Conservation (phyloP, 441 rosid genomes). For the Viola pubescens region DNA sequence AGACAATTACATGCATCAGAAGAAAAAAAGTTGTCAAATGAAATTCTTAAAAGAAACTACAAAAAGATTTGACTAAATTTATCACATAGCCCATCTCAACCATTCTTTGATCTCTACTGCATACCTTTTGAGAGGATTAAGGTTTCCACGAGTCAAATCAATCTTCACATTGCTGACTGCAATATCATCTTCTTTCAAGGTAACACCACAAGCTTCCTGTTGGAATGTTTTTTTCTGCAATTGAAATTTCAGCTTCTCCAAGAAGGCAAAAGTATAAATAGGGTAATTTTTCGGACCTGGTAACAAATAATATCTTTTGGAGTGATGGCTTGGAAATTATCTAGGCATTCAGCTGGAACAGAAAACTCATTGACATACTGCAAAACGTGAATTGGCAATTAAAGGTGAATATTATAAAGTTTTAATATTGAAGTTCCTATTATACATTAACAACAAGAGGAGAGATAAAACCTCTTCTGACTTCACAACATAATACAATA, state of each 20-base stretch:
- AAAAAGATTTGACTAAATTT: constrained; percentile 4
- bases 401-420: neutral
- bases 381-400: constrained; percentile 37
- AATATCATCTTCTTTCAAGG: constrained; percentile 56
- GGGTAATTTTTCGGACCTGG: constrained; percentile 30
- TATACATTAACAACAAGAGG: neutral
- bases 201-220: constrained; percentile 31
- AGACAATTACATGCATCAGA: constrained; percentile 22
- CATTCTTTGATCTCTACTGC: neutral
- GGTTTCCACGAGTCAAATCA: constrained; percentile 55
- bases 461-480: neutral
- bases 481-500: constrained; percentile 9
- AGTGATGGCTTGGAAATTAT: constrained; percentile 46
- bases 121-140: constrained; percentile 55
- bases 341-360: constrained; percentile 50
- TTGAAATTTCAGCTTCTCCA: neutral
- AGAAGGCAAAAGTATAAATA: neutral
- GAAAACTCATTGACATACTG: constrained; percentile 35
- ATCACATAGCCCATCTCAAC: neutral
- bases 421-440: neutral
- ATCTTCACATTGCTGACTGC: constrained; percentile 43
- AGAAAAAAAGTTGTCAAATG: constrained; percentile 9
- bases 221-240: constrained; percentile 12
- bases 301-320: constrained; percentile 58
- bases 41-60: constrained; percentile 4